phyloP scores from a whole-genome alignment of 2,329 filamentous ascomycete genomes.

The Penicillium sp. region DNA sequence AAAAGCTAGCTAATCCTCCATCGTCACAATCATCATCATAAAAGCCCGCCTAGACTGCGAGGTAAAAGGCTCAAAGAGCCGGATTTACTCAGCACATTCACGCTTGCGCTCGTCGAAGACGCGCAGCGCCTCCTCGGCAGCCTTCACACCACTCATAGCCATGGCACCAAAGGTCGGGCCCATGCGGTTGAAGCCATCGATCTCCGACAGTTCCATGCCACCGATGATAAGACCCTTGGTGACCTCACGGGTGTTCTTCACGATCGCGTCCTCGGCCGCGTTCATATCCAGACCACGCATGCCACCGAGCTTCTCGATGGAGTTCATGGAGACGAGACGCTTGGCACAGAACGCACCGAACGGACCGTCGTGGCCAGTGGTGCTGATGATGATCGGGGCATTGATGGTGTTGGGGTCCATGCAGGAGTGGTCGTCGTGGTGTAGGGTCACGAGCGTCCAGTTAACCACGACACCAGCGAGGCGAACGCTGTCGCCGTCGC shows the following conservation, averaged over 20 bases:
- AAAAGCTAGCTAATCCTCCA: constrained; percentile 7
- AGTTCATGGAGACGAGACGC: constrained; percentile 83
- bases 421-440: constrained; percentile 86
- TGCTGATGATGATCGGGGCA: constrained; percentile 80
- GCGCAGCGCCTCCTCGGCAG: constrained; percentile 78
- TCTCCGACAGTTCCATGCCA: constrained; percentile 88
- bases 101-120: constrained; percentile 75
- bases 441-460: constrained; percentile 87
- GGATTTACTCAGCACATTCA: constrained; percentile 63
- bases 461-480: constrained; percentile 91
- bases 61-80: neutral
- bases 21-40: too few species aligned
- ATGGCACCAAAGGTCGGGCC: constrained; percentile 86
- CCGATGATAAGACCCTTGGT: constrained; percentile 87
- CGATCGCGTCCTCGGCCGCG: constrained; percentile 84
- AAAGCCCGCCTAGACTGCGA: too few species aligned
- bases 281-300: constrained; percentile 96
- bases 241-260: constrained; percentile 85
- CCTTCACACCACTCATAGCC: constrained; percentile 83
- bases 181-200: constrained; percentile 91
- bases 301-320: constrained; percentile 76
- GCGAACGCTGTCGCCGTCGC: constrained; percentile 57
- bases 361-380: constrained; percentile 85
- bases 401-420: constrained; percentile 99
- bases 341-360: constrained; percentile 91